Evolutionary conservation across 2,329 filamentous ascomycete species (phyloP).

Genomic region (Sclerotinia borealis): DNA sequence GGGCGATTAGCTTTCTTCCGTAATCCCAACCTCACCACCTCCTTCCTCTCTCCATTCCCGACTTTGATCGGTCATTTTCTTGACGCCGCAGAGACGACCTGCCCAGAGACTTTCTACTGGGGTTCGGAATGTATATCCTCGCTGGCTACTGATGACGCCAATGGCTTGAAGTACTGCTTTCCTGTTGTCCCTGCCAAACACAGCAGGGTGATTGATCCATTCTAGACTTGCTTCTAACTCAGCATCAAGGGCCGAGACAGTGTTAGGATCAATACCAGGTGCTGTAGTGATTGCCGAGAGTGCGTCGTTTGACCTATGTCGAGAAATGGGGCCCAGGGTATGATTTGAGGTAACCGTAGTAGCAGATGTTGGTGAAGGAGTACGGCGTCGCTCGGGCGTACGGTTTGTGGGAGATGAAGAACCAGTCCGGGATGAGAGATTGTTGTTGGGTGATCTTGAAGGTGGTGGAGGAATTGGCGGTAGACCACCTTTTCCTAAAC

Average conservation of each 20-base stretch:
- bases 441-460: conserved; percentile 24
- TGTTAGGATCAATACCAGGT: conserved; percentile 75
- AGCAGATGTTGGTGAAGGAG: conserved; percentile 40
- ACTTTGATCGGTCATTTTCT: conserved; percentile 72
- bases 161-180: conserved; percentile 96
- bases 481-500: conserved; percentile 87
- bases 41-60: conserved; percentile 87
- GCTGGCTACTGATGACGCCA: conserved; percentile 90
- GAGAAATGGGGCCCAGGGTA: conserved; percentile 39
- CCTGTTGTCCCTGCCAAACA: conserved; percentile 87
- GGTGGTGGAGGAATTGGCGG: conserved; percentile 73
- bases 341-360: conserved; percentile 21
- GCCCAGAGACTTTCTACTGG: conserved; percentile 89
- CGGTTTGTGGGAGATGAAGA: conserved; percentile 25
- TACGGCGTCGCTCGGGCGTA: conserved; percentile 34
- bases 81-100: conserved; percentile 72
- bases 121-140: conserved; percentile 88
- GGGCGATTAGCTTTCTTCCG: conserved; percentile 28
- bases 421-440: conserved; percentile 10
- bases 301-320: conserved; percentile 45
- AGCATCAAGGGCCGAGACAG: conserved; percentile 79
- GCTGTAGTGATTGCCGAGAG: conserved; percentile 43
- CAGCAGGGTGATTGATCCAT: conserved; percentile 95
- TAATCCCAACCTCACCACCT: conserved; percentile 30
- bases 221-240: conserved; percentile 88